Conservation (phyloP, 768 basidiomycete species). For the Paxillus rubicundulus region DNA sequence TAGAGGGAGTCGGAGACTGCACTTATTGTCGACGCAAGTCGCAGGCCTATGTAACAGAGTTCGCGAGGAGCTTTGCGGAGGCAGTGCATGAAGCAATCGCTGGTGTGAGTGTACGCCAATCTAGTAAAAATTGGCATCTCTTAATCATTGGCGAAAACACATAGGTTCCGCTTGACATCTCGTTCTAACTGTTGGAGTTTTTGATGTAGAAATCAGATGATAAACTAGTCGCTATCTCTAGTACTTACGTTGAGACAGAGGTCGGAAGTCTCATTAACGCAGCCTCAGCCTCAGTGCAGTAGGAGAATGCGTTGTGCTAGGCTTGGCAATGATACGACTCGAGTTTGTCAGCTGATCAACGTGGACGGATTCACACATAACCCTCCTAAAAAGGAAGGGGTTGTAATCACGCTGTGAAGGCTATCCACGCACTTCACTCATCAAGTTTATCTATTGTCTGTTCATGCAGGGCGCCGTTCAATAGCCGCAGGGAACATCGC, state of each 20-base stretch:
- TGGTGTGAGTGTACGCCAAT: conserved; percentile 13
- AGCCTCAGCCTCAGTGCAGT: too few species aligned
- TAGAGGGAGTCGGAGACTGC: conserved; percentile 16
- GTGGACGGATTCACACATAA: too few species aligned
- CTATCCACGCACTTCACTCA: conserved; percentile 1
- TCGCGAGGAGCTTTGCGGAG: conserved; percentile 20
- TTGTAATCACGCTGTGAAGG: not conserved
- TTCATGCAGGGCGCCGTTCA: conserved; percentile 11
- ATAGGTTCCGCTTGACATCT: conserved; percentile 22
- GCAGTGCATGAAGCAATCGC: conserved; percentile 20
- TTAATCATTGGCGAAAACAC: not conserved
- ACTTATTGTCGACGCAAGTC: conserved; percentile 20
- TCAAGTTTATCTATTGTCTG: not conserved
- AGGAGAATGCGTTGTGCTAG: too few species aligned
- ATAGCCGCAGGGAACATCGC: not conserved
- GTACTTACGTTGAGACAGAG: too few species aligned
- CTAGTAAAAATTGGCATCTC: not conserved
- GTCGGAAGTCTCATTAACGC: too few species aligned
- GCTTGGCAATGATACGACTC: too few species aligned
- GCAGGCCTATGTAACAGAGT: conserved; percentile 19
- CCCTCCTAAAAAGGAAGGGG: not conserved
- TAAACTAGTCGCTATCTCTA: not conserved
- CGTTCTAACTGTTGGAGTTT: conserved; percentile 3
- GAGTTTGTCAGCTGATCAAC: too few species aligned
- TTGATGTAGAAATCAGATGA: not conserved